A percentile compares a stretch with the other conserved stretches of the same genome.
phyloP scores from a whole-genome alignment of 495 filamentous ascomycete genomes.

The Penicillium mononematosum region DNA sequence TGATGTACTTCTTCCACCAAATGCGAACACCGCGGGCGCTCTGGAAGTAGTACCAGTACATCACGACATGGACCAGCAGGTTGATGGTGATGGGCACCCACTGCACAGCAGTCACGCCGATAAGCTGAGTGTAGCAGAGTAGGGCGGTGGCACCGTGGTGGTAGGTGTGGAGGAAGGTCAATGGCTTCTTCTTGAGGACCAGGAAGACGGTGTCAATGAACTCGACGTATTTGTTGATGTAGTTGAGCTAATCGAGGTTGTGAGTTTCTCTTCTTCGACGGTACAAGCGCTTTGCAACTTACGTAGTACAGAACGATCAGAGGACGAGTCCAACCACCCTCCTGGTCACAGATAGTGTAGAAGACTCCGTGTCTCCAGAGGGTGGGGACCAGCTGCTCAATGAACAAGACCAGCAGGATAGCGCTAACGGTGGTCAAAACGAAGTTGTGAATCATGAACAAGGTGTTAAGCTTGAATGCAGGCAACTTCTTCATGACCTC shows the following conservation, averaged over 20 bases:
- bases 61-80: slow-evolving; percentile 67
- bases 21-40: slow-evolving; percentile 57
- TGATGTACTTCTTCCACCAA: slow-evolving; percentile 63
- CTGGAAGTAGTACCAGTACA: slow-evolving; percentile 68
- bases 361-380: slow-evolving; percentile 59
- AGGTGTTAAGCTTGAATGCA: slow-evolving; percentile 58
- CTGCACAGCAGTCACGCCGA: slow-evolving; percentile 64
- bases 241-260: slow-evolving; percentile 56
- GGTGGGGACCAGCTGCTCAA: slow-evolving; percentile 64
- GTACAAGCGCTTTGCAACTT: slow-evolving; percentile 27
- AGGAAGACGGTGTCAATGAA: slow-evolving; percentile 69
- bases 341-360: slow-evolving; percentile 61
- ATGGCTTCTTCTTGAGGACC: slow-evolving; percentile 73
- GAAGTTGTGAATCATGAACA: slow-evolving; percentile 73
- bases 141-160: slow-evolving; percentile 72
- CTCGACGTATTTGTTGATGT: slow-evolving; percentile 71
- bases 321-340: slow-evolving; percentile 66
- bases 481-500: slow-evolving; percentile 62
- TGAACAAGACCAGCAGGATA: slow-evolving; percentile 59
- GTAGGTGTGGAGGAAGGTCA: slow-evolving; percentile 75
- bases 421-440: slow-evolving; percentile 61
- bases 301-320: slow-evolving; percentile 70
- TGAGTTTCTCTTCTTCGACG: slow-evolving; percentile 19
- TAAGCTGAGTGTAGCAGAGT: slow-evolving; percentile 70
- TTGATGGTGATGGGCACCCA: slow-evolving; percentile 70